Evolutionary conservation across 2,329 filamentous ascomycete species (phyloP).

Genomic region (Aspergillus quadrilineatus): DNA sequence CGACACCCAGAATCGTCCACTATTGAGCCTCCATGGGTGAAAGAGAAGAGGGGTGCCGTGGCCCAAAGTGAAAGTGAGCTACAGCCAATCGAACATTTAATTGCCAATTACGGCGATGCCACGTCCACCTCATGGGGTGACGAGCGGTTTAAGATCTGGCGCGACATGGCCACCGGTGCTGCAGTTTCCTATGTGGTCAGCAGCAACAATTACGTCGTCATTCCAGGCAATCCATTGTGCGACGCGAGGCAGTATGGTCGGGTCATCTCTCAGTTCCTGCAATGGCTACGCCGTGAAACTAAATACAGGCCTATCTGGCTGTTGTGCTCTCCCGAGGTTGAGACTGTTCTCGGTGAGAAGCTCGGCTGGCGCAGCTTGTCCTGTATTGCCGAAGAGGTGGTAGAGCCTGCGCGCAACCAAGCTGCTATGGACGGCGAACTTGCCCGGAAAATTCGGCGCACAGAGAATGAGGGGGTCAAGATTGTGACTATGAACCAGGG

Average conservation of each 20-base stretch:
- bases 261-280: slow-evolving; percentile 71
- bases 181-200: slow-evolving; percentile 80
- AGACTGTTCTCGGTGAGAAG: slow-evolving; percentile 75
- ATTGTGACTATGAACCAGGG: slow-evolving; percentile 71
- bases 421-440: slow-evolving; percentile 65
- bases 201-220: slow-evolving; percentile 71
- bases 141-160: slow-evolving; percentile 83
- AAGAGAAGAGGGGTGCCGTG: slow-evolving; percentile 38
- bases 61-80: slow-evolving; percentile 53
- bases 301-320: slow-evolving; percentile 83
- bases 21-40: slow-evolving; percentile 64
- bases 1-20: slow-evolving; percentile 87
- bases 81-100: slow-evolving; percentile 78
- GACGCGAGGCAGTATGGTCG: slow-evolving; percentile 72
- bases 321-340: slow-evolving; percentile 73
- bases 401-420: slow-evolving; percentile 69
- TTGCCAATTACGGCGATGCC: slow-evolving; percentile 93
- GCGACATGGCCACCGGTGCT: slow-evolving; percentile 74
- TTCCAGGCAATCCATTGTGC: slow-evolving; percentile 84
- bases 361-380: slow-evolving; percentile 87
- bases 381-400: slow-evolving; percentile 83
- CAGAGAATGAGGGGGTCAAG: slow-evolving; percentile 80
- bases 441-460: slow-evolving; percentile 73
- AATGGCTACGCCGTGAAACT: slow-evolving; percentile 69
- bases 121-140: slow-evolving; percentile 94